These are phyloP conservation scores for Marasmius fiardii DNA, from an alignment of 1,284 basidiomycete species.

Conservation along the genomic window DNA sequence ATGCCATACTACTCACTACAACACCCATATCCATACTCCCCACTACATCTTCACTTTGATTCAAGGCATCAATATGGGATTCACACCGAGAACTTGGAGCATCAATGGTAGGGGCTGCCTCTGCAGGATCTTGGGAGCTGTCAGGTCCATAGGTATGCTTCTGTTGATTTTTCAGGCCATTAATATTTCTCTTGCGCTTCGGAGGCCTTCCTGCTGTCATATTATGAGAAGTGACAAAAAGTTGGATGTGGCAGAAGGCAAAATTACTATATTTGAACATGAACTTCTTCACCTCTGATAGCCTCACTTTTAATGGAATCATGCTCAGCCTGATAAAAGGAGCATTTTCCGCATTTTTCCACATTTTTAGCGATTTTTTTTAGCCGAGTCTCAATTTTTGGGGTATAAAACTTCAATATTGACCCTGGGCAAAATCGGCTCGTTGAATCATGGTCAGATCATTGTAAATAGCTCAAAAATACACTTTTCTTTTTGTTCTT, in stretches of 20 bases:
- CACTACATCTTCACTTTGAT: no score
- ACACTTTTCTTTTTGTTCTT: no score
- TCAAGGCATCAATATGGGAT: no score
- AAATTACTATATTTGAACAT: neutral
- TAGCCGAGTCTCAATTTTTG: slow-evolving; percentile 10
- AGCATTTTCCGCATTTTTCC: slow-evolving; percentile 10
- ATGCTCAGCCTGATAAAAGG: slow-evolving; percentile 5
- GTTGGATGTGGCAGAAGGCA: neutral
- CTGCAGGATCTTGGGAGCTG: no score
- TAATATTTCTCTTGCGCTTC: neutral
- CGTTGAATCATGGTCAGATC: no score
- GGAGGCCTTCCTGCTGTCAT: neutral
- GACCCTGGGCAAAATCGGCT: no score
- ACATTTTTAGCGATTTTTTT: slow-evolving; percentile 13
- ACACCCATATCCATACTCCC: no score
- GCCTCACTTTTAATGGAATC: slow-evolving; percentile 3
- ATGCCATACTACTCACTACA: neutral
- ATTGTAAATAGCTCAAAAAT: no score
- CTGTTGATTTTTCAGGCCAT: neutral
- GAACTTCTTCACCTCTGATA: neutral
- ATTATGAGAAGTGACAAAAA: neutral
- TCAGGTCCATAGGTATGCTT: neutral
- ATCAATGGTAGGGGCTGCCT: neutral
- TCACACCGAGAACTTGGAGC: no score
- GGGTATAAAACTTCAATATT: neutral